Evolutionary conservation across 106 monocot species (phyloP).

Genomic region (Gastrodia elata): DNA sequence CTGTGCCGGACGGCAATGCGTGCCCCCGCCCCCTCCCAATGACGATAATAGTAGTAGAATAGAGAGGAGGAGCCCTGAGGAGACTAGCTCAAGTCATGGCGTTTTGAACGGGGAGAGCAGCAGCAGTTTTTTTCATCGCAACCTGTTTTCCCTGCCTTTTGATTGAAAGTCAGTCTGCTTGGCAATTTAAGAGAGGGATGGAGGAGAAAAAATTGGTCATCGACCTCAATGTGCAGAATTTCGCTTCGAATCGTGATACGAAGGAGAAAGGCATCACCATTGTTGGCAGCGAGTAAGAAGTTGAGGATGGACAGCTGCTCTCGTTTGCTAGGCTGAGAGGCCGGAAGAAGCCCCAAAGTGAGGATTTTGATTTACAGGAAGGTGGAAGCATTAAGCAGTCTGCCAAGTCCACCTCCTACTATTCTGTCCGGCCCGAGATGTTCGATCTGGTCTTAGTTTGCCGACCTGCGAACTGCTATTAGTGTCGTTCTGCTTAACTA

Average conservation of each 20-base stretch:
- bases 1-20: constrained; percentile 43
- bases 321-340: constrained; percentile 7
- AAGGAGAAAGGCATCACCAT: neutral
- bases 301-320: constrained; percentile 3
- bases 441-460: constrained; percentile 56
- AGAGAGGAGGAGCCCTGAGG: constrained; percentile 12
- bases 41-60: neutral
- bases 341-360: constrained; percentile 27
- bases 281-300: constrained; percentile 13
- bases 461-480: too few species aligned
- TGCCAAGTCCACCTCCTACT: constrained; percentile 36
- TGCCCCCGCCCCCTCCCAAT: constrained; percentile 21
- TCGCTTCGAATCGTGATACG: neutral
- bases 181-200: constrained; percentile 52
- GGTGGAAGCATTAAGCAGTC: constrained; percentile 57
- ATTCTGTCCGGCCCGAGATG: constrained; percentile 32
- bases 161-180: constrained; percentile 26
- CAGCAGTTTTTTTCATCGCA: neutral
- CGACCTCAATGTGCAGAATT: constrained; percentile 9
- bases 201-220: constrained; percentile 56
- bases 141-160: constrained; percentile 6
- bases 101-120: constrained; percentile 5
- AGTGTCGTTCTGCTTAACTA: too few species aligned
- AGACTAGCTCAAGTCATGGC: neutral
- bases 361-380: constrained; percentile 41